Percentiles rank a stretch among this genome's conserved stretches.
Conservation (phyloP, 2,329 filamentous ascomycete species). For the Alternaria longipes region DNA sequence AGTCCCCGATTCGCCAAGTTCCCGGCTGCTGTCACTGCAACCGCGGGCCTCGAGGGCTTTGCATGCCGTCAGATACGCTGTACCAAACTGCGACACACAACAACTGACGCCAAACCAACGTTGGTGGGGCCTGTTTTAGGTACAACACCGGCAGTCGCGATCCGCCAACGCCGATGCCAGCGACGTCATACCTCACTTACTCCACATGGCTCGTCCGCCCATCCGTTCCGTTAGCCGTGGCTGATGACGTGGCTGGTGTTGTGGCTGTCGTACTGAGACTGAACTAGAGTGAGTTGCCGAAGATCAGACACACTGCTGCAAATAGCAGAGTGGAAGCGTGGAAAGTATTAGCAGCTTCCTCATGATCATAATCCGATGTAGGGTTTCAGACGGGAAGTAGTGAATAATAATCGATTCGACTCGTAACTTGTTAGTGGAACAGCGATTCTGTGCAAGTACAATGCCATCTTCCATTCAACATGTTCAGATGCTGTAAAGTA, state of each 20-base stretch:
- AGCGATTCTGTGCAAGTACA: too few species aligned
- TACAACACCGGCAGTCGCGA: slow-evolving; percentile 9
- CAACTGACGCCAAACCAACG: background rate
- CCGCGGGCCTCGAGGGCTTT: background rate
- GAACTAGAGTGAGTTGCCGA: background rate
- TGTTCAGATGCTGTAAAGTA: too few species aligned
- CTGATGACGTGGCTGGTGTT: slow-evolving; percentile 12
- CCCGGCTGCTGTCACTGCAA: slow-evolving; percentile 3
- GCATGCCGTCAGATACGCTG: slow-evolving; percentile 2
- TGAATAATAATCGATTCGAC: background rate
- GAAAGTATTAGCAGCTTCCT: background rate
- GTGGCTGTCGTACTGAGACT: background rate
- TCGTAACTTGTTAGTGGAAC: background rate
- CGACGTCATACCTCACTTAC: slow-evolving; percentile 8
- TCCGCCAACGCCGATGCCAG: slow-evolving; percentile 1
- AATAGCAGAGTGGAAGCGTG: background rate
- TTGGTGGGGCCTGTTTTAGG: slow-evolving; percentile 7
- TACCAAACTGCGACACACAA: background rate
- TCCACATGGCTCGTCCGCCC: slow-evolving; percentile 3
- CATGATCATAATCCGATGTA: background rate
- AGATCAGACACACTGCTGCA: background rate
- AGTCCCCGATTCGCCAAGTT: slow-evolving; percentile 8
- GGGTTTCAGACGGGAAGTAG: background rate
- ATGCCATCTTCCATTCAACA: too few species aligned
- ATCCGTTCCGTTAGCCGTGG: slow-evolving; percentile 10